phyloP scores from a whole-genome alignment of 352 stramenopile species.

The Pythium aquatile region DNA sequence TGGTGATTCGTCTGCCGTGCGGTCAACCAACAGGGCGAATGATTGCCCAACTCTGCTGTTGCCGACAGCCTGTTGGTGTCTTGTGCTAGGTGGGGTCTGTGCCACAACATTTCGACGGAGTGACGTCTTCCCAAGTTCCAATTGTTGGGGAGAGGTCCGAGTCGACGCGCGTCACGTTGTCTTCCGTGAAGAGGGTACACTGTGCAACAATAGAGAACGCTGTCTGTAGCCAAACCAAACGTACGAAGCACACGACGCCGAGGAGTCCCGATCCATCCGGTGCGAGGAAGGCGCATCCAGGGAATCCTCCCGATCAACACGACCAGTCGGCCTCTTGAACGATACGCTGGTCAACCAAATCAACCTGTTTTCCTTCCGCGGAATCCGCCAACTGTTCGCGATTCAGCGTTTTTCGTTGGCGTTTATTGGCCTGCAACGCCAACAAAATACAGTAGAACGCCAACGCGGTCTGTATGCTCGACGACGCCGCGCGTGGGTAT shows the following conservation, averaged over 20 bases:
- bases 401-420: slow-evolving; percentile 4
- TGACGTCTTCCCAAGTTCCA: not conserved
- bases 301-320: not conserved
- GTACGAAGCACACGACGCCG: too few relatives aligned
- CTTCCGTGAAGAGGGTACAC: not conserved
- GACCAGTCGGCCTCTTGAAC: not conserved
- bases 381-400: slow-evolving; percentile 2
- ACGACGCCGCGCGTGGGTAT: not conserved
- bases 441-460: not conserved
- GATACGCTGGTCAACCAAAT: not conserved
- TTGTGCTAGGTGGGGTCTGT: too few relatives aligned
- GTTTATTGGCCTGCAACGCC: not conserved
- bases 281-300: not conserved
- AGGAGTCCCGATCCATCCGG: slow-evolving; percentile 7
- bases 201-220: not conserved
- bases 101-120: not conserved
- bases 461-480: not conserved
- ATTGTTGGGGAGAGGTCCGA: too few relatives aligned
- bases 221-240: slow-evolving; percentile 4
- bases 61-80: too few relatives aligned
- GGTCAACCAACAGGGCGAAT: not conserved
- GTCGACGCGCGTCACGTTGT: not conserved
- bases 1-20: not conserved
- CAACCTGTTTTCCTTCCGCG: slow-evolving; percentile 4
- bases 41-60: not conserved